Conservation (phyloP, 1,284 basidiomycete genomes). For the Microbotryum violaceum region DNA sequence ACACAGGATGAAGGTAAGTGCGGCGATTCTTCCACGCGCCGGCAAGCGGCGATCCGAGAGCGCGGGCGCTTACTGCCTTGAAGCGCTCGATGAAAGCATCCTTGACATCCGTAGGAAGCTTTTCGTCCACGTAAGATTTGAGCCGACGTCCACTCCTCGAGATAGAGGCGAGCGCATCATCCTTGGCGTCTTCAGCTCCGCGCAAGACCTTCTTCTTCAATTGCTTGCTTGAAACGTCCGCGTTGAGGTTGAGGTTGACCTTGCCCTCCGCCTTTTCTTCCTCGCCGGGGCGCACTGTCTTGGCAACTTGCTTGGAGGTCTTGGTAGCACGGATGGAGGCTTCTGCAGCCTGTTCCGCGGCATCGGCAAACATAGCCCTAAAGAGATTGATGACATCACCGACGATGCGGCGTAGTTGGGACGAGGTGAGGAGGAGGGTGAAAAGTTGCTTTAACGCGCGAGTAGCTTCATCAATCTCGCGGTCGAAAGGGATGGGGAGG, state of each 20-base stretch:
- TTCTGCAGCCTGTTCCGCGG: conserved; percentile 30
- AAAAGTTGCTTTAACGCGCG: conserved; percentile 44
- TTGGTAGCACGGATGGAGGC: conserved; percentile 23
- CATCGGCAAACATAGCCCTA: conserved; percentile 45
- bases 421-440: conserved; percentile 43
- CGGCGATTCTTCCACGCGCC: too few relatives aligned
- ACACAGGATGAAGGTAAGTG: too few relatives aligned
- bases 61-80: conserved; percentile 25
- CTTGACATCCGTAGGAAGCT: conserved; percentile 44
- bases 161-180: conserved; percentile 12
- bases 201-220: conserved; percentile 3
- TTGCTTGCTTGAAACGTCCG: conserved; percentile 4
- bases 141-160: conserved; percentile 23
- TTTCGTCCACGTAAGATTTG: conserved; percentile 43
- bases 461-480: conserved; percentile 41
- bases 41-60: background rate
- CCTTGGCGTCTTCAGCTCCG: conserved; percentile 2
- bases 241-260: conserved; percentile 16
- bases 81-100: conserved; percentile 44
- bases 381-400: conserved; percentile 43
- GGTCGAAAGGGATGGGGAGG: conserved; percentile 26
- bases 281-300: conserved; percentile 26
- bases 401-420: conserved; percentile 43
- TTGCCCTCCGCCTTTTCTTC: conserved; percentile 32
- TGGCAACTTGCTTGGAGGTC: conserved; percentile 35